Conservation (phyloP, 345 rosid species). For the Aquilaria sinensis region DNA sequence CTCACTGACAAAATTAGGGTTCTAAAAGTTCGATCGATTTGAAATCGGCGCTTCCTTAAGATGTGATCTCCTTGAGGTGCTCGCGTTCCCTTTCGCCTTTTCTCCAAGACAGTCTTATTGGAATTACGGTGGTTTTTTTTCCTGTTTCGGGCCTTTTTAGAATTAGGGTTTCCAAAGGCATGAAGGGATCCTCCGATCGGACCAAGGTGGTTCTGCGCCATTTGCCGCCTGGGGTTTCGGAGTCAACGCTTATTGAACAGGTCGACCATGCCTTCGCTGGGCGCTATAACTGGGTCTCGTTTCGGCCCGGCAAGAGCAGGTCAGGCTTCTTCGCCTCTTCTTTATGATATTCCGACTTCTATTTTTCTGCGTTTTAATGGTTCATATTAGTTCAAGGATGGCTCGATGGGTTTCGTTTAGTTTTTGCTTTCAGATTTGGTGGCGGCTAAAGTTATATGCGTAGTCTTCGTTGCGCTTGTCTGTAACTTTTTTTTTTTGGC, state of each 20-base stretch:
- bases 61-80: conserved; percentile 26
- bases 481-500: too few relatives aligned
- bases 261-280: conserved; percentile 44
- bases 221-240: conserved; percentile 60
- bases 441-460: too few relatives aligned
- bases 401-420: neutral
- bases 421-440: too few relatives aligned
- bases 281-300: conserved; percentile 60
- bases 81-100: neutral
- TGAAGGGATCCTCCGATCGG: conserved; percentile 56
- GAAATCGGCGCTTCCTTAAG: conserved; percentile 8
- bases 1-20: conserved; percentile 6
- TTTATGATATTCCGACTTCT: neutral
- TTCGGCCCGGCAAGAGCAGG: conserved; percentile 61
- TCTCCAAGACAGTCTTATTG: neutral
- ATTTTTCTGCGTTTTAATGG: neutral
- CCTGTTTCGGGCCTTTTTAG: conserved; percentile 13
- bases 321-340: conserved; percentile 17
- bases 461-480: too few relatives aligned
- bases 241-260: conserved; percentile 41
- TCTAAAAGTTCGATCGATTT: neutral
- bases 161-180: conserved; percentile 19
- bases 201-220: conserved; percentile 72
- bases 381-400: neutral
- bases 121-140: conserved; percentile 17